A percentile compares a stretch with the other conserved stretches of the same genome.
Conservation (phyloP, 768 basidiomycete species). For the Auricularia auricula-judae region DNA sequence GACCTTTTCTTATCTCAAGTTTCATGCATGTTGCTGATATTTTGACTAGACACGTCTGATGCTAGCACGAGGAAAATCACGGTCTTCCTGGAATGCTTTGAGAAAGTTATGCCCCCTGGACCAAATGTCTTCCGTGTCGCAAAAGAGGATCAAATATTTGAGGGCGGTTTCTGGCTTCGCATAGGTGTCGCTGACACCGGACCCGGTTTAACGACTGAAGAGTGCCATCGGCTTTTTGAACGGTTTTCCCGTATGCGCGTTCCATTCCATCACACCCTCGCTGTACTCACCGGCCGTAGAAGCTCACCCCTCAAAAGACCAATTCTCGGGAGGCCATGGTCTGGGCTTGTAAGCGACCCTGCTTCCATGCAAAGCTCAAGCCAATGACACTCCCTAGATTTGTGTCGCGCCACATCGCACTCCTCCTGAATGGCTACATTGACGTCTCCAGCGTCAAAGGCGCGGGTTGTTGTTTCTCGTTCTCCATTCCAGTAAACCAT, state of each 20-base stretch:
- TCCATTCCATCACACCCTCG: background rate
- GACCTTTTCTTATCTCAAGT: background rate
- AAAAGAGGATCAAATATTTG: background rate
- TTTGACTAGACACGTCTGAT: background rate
- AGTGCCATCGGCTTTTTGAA: background rate
- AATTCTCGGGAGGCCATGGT: background rate
- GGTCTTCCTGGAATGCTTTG: background rate
- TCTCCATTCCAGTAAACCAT: background rate
- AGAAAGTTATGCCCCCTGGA: background rate
- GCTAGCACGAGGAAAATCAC: background rate
- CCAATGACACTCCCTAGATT: background rate
- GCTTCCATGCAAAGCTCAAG: background rate
- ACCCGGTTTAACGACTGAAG: background rate
- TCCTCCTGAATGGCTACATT: background rate
- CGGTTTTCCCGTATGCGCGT: background rate
- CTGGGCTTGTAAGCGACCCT: background rate
- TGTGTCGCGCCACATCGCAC: background rate
- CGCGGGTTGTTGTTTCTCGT: background rate
- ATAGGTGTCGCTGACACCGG: background rate
- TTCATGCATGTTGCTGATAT: background rate
- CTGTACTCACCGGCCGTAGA: background rate
- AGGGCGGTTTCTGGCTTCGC: background rate
- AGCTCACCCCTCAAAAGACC: background rate
- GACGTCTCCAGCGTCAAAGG: background rate
- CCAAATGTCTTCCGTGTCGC: background rate